Base-by-base conservation (phyloP, 2,329 filamentous ascomycete genomes). In the Colletotrichum sp. region DNA sequence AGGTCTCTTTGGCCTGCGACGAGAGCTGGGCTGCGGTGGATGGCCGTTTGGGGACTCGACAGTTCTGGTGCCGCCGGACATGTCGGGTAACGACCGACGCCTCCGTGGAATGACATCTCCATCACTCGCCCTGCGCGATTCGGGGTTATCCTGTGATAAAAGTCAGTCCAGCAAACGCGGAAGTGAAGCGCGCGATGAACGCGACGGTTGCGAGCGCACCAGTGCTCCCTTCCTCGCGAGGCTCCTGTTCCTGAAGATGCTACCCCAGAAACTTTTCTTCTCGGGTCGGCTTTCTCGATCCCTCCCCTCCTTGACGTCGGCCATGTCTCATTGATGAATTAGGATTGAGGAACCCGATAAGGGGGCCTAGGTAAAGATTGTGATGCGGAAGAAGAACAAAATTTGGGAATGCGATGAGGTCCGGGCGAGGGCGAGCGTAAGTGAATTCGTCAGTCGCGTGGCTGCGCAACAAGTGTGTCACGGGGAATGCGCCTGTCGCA, bases 201-300 rank as follows among this genome's bases (percentile, higher is more conserved):
- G 34, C 57, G 72, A 72, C 62, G 10, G 57, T 18, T 39, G 13
- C 39, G 66, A n/a, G 8, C 73, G 65, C 81, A 88, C 84, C 75
- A 84, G 80, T 78, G 82, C 86, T 55, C 81, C 80, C 75, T 83
- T 83, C 70, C 82, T 83, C 26, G 86, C 84, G 69, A 84, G 83
- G 81, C 87, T 89, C 76, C 86, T 86, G 76, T 84, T 87, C 77
- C 89, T 87, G 78, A 92, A 85, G 71, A 92, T 82, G 75, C 84
- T 84, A 36, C 85, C 84, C 87, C 86, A 88, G 76, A 90, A 88
- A 65, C 86, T 83, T 79, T 86, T 88, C 82, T 87, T 87, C 79
- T 85, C 85, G 68, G 78, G 77, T n/a, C 71, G 81, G 55, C 74
- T 65, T 62, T 76, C 70, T 65, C 70, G 64, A 26, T 74, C 64